These are phyloP conservation scores for Tuber umbilicatum DNA, from an alignment of 495 filamentous ascomycete species.

Conservation along the genomic window DNA sequence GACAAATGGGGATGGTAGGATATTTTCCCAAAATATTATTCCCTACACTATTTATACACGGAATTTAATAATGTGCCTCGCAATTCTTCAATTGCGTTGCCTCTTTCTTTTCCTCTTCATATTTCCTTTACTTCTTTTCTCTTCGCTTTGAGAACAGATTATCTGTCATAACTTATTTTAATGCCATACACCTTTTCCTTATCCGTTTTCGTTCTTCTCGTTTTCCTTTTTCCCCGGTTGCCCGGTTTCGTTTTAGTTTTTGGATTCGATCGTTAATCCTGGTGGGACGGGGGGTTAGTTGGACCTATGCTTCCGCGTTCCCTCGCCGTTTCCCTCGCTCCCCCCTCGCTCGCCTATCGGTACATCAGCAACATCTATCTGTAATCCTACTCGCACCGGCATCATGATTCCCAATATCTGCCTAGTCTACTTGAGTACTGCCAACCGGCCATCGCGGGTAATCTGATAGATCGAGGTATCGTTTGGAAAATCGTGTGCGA, in stretches of 20 bases:
- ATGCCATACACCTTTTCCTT: not conserved
- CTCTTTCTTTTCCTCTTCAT: not conserved
- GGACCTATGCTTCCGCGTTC: not conserved
- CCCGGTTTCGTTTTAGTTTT: not conserved
- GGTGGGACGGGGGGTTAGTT: not conserved
- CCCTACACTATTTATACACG: conserved; percentile 12
- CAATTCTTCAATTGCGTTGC: not conserved
- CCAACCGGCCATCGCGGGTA: not conserved
- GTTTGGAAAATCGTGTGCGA: not conserved
- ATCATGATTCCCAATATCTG: not conserved
- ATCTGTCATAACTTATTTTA: not conserved
- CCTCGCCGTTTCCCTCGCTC: not conserved
- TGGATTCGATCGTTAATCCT: not conserved
- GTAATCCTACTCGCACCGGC: not conserved
- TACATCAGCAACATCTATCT: not conserved
- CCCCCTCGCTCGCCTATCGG: not conserved
- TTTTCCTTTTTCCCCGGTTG: not conserved
- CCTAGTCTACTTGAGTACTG: not conserved
- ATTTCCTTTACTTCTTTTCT: not conserved
- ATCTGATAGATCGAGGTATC: not conserved
- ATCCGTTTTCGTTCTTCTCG: not conserved
- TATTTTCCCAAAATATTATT: conserved; percentile 33
- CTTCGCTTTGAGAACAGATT: not conserved
- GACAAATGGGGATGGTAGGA: conserved; percentile 28
- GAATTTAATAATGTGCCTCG: not conserved